Evolutionary conservation across 2,329 filamentous ascomycete species (phyloP).

Genomic region (Ceratocystis alfenasii): DNA sequence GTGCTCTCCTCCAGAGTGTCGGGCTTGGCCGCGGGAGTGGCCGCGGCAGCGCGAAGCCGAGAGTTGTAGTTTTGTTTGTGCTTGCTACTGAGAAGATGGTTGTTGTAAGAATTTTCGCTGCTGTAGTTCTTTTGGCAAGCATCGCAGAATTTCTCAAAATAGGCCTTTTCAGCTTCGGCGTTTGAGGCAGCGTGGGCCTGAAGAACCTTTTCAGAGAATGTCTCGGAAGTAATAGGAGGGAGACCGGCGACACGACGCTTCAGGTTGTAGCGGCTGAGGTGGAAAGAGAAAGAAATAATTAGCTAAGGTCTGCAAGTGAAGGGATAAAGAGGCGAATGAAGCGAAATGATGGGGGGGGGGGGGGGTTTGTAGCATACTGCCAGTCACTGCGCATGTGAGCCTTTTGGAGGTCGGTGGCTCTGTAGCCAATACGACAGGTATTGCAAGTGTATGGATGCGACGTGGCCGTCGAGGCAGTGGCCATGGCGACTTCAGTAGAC

Average conservation of each 20-base stretch:
- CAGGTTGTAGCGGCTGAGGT: conserved; percentile 73
- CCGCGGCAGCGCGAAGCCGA: conserved; percentile 27
- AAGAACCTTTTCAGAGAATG: conserved; percentile 91
- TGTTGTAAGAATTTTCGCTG: conserved; percentile 90
- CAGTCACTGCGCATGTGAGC: conserved; percentile 97
- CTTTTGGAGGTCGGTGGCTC: conserved; percentile 83
- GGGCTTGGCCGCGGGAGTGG: conserved; percentile 30
- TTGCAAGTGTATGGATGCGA: conserved; percentile 95
- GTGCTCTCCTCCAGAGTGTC: conserved; percentile 65
- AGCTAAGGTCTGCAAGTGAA: conserved; percentile 6
- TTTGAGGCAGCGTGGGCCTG: conserved; percentile 75
- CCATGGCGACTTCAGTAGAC: conserved; percentile 17
- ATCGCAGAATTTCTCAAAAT: conserved; percentile 72
- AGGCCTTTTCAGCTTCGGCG: conserved; percentile 75
- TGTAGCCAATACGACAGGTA: conserved; percentile 92
- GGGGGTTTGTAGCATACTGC: conserved; percentile 57
- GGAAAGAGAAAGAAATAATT: not conserved
- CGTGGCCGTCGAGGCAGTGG: conserved; percentile 29
- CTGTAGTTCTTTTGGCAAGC: conserved; percentile 86
- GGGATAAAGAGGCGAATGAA: not conserved
- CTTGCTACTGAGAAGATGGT: conserved; percentile 83
- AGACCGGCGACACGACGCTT: conserved; percentile 86
- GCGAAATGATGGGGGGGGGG: not conserved
- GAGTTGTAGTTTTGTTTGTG: conserved; percentile 52
- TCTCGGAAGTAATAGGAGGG: conserved; percentile 79